Percentiles rank a stretch among this genome's conserved stretches.
These are phyloP conservation scores for Pseudohalonectria lignicola DNA, from an alignment of 2,329 filamentous ascomycete genomes.

Conservation along the genomic window DNA sequence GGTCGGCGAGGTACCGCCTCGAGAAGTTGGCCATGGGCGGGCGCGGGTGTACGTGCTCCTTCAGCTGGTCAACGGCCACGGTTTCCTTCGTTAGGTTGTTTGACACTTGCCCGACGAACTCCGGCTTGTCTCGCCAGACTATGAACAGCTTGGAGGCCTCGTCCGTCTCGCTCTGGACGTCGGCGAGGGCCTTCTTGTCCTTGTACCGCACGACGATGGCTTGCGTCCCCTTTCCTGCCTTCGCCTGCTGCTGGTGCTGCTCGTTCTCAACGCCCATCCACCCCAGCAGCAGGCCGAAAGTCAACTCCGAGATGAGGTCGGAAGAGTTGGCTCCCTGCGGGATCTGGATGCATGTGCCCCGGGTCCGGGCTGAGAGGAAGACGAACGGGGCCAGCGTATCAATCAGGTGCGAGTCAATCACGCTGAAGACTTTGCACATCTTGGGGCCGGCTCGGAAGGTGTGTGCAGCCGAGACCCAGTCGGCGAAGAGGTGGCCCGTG, in stretches of 20 bases:
- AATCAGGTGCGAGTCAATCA: conserved; percentile 17
- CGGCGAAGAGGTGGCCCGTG: conserved; percentile 23
- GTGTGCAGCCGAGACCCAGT: conserved; percentile 29
- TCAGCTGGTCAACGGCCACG: conserved; percentile 12
- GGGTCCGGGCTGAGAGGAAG: conserved; percentile 29
- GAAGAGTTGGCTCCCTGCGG: conserved; percentile 6
- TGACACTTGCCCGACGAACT: background rate
- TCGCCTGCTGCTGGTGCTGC: background rate
- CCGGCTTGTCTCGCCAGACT: background rate
- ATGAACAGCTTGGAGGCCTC: conserved; percentile 4
- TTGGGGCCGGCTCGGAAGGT: conserved; percentile 22
- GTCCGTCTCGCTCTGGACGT: conserved; percentile 8
- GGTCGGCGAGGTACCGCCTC: conserved; percentile 27
- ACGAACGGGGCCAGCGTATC: conserved; percentile 21
- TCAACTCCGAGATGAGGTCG: conserved; percentile 25
- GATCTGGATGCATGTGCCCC: conserved; percentile 26
- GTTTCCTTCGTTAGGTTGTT: conserved; percentile 5
- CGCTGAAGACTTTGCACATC: conserved; percentile 30
- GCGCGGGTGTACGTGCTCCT: conserved; percentile 12
- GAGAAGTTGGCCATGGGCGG: conserved; percentile 20
- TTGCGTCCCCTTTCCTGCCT: conserved; percentile 1
- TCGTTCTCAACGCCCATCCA: conserved; percentile 29
- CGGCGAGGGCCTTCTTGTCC: conserved; percentile 7
- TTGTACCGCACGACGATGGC: conserved; percentile 8
- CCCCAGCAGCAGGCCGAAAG: conserved; percentile 26